Conservation (phyloP, 306 rosid genomes). For the Mimosa bimucronata region DNA sequence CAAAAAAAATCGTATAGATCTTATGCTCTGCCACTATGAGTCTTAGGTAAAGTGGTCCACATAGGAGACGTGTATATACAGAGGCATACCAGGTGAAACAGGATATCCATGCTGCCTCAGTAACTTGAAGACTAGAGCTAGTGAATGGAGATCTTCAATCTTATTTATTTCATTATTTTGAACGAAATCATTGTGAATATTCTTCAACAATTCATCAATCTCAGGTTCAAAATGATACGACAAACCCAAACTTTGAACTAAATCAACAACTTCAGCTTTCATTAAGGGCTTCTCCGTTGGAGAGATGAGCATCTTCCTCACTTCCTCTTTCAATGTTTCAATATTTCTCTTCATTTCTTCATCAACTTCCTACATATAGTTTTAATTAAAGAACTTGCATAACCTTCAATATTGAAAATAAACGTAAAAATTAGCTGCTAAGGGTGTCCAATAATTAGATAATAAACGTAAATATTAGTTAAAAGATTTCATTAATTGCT, state of each 20-base stretch:
- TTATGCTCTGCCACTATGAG: too few species aligned
- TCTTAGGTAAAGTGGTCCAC: too few species aligned
- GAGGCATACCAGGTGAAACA: not conserved
- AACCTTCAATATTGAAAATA: not conserved
- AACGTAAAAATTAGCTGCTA: too few species aligned
- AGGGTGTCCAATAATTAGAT: too few species aligned
- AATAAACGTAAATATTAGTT: too few species aligned
- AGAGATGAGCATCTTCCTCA: slow-evolving; percentile 37
- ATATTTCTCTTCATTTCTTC: not conserved
- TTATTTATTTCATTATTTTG: not conserved
- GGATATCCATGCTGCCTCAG: slow-evolving; percentile 48
- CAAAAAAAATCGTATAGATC: too few species aligned
- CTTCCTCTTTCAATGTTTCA: slow-evolving; percentile 32
- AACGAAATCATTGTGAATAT: slow-evolving; percentile 4
- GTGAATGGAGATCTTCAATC: slow-evolving; percentile 24
- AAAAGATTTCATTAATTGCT: too few species aligned
- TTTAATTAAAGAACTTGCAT: not conserved
- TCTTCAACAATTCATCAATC: slow-evolving; percentile 32
- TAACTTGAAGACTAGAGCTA: slow-evolving; percentile 48
- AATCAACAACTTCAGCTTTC: slow-evolving; percentile 39
- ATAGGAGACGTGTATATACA: too few species aligned
- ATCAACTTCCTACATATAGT: not conserved
- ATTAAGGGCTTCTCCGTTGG: not conserved
- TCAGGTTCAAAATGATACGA: slow-evolving; percentile 49
- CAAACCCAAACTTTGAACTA: slow-evolving; percentile 52